These are phyloP conservation scores for Pseudogymnoascus sp. DNA, from an alignment of 2,329 filamentous ascomycete species.

Conservation along the genomic window DNA sequence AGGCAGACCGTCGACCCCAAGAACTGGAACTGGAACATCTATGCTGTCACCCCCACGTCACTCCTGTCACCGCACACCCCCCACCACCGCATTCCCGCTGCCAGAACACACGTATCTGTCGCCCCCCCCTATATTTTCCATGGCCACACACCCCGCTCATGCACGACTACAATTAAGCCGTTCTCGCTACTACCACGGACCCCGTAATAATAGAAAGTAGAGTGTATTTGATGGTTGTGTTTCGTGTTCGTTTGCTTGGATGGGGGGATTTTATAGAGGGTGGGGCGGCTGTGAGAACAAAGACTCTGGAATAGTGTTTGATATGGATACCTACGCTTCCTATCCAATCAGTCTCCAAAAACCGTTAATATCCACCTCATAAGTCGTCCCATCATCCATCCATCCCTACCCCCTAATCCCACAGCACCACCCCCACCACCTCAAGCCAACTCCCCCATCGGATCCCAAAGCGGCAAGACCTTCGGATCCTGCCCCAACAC, in stretches of 20 bases:
- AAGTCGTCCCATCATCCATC: neutral
- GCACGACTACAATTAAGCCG: neutral
- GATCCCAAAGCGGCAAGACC: constrained; percentile 70
- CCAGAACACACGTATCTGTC: neutral
- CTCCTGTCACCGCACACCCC: neutral
- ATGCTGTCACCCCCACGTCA: neutral
- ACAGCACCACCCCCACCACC: neutral
- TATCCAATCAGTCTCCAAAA: neutral
- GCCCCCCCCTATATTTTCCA: neutral
- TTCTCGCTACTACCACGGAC: neutral
- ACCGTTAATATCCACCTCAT: neutral
- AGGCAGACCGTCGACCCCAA: neutral
- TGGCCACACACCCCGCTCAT: neutral
- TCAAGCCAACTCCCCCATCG: constrained; percentile 65
- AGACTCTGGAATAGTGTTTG: neutral
- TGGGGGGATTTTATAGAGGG: neutral
- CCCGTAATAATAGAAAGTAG: too few species aligned
- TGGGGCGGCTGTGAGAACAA: neutral
- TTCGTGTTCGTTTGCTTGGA: neutral
- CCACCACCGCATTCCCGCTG: neutral
- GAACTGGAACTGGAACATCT: neutral
- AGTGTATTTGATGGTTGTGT: too few species aligned
- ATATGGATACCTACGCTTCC: neutral
- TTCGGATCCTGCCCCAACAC: constrained; percentile 62
- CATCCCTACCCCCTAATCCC: neutral